phyloP scores from a whole-genome alignment of 768 basidiomycete genomes.

The Russula earlei region DNA sequence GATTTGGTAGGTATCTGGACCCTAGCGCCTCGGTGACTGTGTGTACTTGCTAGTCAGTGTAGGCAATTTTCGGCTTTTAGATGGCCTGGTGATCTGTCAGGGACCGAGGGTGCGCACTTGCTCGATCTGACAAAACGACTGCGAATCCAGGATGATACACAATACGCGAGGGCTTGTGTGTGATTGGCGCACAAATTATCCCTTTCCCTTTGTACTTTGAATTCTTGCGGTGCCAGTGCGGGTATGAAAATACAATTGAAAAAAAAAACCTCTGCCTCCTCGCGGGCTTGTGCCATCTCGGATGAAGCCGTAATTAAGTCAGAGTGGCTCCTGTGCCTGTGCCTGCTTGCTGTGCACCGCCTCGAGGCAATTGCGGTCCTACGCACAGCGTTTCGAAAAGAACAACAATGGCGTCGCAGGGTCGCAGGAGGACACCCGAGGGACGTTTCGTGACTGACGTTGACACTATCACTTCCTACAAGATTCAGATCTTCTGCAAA shows the following conservation, averaged over 20 bases:
- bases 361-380: neutral
- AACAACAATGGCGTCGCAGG: too few relatives aligned
- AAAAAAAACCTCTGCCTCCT: neutral
- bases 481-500: too few relatives aligned
- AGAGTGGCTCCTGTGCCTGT: slow-evolving; percentile 3
- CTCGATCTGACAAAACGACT: neutral
- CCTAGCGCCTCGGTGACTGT: neutral
- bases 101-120: neutral
- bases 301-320: neutral
- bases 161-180: neutral
- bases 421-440: too few relatives aligned
- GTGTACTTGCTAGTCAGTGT: neutral
- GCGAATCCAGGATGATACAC: neutral
- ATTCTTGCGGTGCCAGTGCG: neutral
- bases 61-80: neutral
- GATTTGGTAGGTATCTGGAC: neutral
- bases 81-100: neutral
- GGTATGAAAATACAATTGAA: neutral
- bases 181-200: slow-evolving; percentile 5
- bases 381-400: too few relatives aligned
- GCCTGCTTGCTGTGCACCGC: slow-evolving; percentile 8
- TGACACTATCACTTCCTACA: too few relatives aligned
- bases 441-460: too few relatives aligned
- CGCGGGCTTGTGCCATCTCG: too few relatives aligned
- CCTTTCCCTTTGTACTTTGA: neutral